phyloP scores from a whole-genome alignment of 148 eudicot genomes.

The Cornus controversa region DNA sequence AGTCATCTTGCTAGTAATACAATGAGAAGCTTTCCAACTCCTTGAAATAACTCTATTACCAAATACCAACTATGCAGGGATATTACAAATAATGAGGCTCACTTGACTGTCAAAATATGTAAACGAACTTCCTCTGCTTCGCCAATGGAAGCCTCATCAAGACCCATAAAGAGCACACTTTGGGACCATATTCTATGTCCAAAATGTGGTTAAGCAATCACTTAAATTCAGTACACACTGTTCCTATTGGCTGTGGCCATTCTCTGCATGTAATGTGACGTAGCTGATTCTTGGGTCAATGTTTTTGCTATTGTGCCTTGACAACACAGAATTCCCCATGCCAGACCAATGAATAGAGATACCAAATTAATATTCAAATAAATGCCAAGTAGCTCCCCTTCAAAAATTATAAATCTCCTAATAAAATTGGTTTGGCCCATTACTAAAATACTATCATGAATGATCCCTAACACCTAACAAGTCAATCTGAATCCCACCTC shows the following conservation, averaged over 20 bases:
- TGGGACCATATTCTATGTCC: background rate
- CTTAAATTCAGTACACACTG: background rate
- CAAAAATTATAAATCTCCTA: too few relatives aligned
- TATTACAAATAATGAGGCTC: background rate
- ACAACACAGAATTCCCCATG: too few relatives aligned
- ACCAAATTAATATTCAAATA: too few relatives aligned
- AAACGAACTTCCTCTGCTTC: too few relatives aligned
- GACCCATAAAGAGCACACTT: background rate
- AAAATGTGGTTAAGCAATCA: background rate
- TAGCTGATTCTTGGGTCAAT: background rate
- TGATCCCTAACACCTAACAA: too few relatives aligned
- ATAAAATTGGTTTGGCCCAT: too few relatives aligned
- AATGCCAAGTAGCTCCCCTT: too few relatives aligned
- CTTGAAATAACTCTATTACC: background rate
- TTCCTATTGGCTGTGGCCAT: background rate
- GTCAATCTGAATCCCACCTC: too few relatives aligned
- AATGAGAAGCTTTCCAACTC: background rate
- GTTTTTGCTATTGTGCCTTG: background rate
- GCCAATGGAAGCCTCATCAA: background rate
- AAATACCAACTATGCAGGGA: background rate
- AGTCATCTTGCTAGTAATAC: background rate
- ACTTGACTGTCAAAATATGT: too few relatives aligned
- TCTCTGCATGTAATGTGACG: background rate
- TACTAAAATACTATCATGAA: too few relatives aligned
- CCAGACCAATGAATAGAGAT: too few relatives aligned